A percentile compares a stretch with the other conserved stretches of the same genome.
These are phyloP conservation scores for Jackrogersella multiformis DNA, from an alignment of 495 filamentous ascomycete genomes.

Conservation along the genomic window DNA sequence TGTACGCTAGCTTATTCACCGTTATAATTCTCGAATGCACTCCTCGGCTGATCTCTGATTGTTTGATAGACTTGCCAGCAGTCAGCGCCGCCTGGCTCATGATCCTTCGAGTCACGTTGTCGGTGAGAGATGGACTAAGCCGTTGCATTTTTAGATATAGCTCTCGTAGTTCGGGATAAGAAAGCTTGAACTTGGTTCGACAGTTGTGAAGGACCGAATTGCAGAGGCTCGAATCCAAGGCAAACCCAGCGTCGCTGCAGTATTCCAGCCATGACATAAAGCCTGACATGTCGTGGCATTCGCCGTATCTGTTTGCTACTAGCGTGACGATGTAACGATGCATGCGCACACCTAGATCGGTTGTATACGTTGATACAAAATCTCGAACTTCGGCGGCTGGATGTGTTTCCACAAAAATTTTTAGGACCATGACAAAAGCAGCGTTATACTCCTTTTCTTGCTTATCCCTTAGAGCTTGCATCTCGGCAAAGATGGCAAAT, in stretches of 20 bases:
- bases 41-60: not conserved
- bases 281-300: slow-evolving; percentile 50
- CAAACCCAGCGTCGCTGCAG: slow-evolving; percentile 46
- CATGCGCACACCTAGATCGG: slow-evolving; percentile 46
- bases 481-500: slow-evolving; percentile 46
- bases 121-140: slow-evolving; percentile 44
- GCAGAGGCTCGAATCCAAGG: slow-evolving; percentile 49
- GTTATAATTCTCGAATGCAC: slow-evolving; percentile 27
- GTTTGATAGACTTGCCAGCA: slow-evolving; percentile 26
- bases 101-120: slow-evolving; percentile 49
- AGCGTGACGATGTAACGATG: slow-evolving; percentile 52
- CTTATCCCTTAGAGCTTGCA: slow-evolving; percentile 35
- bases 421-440: slow-evolving; percentile 56
- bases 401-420: slow-evolving; percentile 53
- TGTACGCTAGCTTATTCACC: slow-evolving; percentile 29
- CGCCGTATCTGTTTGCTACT: slow-evolving; percentile 57
- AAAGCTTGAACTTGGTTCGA: slow-evolving; percentile 47
- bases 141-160: slow-evolving; percentile 48
- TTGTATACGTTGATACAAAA: slow-evolving; percentile 52
- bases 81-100: slow-evolving; percentile 49
- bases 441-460: slow-evolving; percentile 35
- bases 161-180: slow-evolving; percentile 49
- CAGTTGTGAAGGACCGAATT: slow-evolving; percentile 55
- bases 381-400: slow-evolving; percentile 52
- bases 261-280: slow-evolving; percentile 52